Conservation (phyloP, 1,284 basidiomycete genomes). For the Boletus holoroseus region DNA sequence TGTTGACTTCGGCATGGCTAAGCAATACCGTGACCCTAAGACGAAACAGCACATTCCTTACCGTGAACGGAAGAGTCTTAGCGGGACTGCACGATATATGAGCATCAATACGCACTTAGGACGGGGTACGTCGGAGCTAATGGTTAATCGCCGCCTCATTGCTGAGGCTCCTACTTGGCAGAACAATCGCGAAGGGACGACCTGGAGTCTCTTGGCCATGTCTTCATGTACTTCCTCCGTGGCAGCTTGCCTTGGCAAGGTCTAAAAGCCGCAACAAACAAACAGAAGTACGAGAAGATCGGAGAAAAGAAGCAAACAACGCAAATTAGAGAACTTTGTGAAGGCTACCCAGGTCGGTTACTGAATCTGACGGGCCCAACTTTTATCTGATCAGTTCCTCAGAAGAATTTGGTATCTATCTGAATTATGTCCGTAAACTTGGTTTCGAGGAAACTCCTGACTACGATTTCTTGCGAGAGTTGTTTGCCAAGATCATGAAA, state of each 20-base stretch:
- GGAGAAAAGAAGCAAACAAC: conserved; percentile 98
- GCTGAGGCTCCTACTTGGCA: conserved; percentile 9
- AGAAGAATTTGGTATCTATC: conserved; percentile 96
- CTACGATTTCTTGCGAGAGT: conserved; percentile 93
- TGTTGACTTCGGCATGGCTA: conserved; percentile 97
- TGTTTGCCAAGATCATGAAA: conserved; percentile 92
- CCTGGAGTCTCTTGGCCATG: conserved; percentile 91
- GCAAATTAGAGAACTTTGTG: conserved; percentile 88
- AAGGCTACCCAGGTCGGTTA: conserved; percentile 86
- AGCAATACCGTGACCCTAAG: conserved; percentile 98
- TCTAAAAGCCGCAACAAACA: conserved; percentile 94
- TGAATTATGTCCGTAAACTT: conserved; percentile 94
- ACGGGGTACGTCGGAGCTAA: conserved; percentile 42
- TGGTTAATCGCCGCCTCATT: not conserved
- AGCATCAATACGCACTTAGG: conserved; percentile 98
- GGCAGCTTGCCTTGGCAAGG: conserved; percentile 96
- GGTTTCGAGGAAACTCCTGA: conserved; percentile 96
- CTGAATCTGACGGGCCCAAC: conserved; percentile 60
- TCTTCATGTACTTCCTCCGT: conserved; percentile 97
- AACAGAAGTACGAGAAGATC: conserved; percentile 98
- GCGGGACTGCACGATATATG: conserved; percentile 97
- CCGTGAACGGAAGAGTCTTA: conserved; percentile 96
- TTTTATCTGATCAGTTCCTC: conserved; percentile 71
- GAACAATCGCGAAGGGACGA: conserved; percentile 87
- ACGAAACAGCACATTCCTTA: conserved; percentile 98